Percentiles rank a stretch among this genome's conserved stretches.
Conservation (phyloP, 768 basidiomycete genomes). For the Serendipita indica region DNA sequence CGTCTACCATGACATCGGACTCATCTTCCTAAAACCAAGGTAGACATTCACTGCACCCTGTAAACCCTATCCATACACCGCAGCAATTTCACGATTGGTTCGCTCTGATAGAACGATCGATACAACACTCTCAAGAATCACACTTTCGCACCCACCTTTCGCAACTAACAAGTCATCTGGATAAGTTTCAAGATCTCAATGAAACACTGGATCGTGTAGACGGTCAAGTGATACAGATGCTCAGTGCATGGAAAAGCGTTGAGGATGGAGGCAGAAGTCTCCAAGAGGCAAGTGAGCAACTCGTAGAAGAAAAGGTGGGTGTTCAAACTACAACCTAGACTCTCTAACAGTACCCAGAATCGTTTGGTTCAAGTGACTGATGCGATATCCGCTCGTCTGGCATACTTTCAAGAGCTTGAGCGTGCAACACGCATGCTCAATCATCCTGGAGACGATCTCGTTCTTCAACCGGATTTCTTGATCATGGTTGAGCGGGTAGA, state of each 20-base stretch:
- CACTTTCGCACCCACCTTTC: conserved; percentile 79
- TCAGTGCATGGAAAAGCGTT: conserved; percentile 71
- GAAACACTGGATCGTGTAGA: conserved; percentile 60
- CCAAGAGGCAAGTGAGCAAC: conserved; percentile 78
- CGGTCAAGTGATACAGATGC: conserved; percentile 60
- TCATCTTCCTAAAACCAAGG: not conserved
- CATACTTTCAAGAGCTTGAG: conserved; percentile 92
- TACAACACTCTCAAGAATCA: conserved; percentile 86
- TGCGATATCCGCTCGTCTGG: conserved; percentile 65
- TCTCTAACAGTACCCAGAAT: conserved; percentile 34
- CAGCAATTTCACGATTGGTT: conserved; percentile 99
- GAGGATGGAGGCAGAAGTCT: conserved; percentile 86
- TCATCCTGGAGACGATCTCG: conserved; percentile 81
- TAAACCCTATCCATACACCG: conserved; percentile 68
- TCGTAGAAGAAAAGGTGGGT: conserved; percentile 79
- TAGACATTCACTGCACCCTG: conserved; percentile 48
- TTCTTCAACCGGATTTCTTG: conserved; percentile 79
- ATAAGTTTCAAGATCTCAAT: conserved; percentile 62
- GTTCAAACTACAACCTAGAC: not conserved
- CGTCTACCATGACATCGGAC: not conserved
- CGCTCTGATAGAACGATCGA: conserved; percentile 71
- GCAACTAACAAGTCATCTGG: conserved; percentile 58
- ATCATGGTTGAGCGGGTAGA: conserved; percentile 95
- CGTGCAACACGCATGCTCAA: conserved; percentile 87
- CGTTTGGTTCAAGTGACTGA: conserved; percentile 62